Evolutionary conservation across 495 filamentous ascomycete genomes (phyloP), one percentile per base, ranked within the genome.

Genomic region (Aspergillus funiculosus): DNA sequence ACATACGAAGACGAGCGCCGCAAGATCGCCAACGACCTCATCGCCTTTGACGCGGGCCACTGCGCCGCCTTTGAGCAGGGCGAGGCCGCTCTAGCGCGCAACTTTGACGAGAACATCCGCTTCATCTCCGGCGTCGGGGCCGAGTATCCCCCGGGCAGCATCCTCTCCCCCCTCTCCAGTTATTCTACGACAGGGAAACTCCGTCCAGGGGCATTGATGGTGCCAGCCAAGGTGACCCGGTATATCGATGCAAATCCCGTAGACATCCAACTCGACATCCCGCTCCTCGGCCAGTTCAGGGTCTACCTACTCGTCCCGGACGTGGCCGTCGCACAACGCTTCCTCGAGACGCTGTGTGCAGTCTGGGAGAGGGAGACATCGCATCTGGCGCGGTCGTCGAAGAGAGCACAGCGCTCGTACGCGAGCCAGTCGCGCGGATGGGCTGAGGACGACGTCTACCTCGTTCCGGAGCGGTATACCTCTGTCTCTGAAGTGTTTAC

Each of bases 1-100:
- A 89, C 86, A 0, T 94, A 94, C 62, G 74, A 85, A 57, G 57
- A 69, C 7, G 87, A 94, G 62, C 79, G 87, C 21, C 77, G 78
- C 32, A 72, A 82, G 29, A 79, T 89, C 15, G 87, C 87, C 6
- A 69, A 83, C 48, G 80, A 84, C 27, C 74, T 94, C 0, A 75
- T 94, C 25, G 68, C 77, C 15, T 90, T 90, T 51, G 87, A 94
- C 61, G 46, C 47, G 0, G 62, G 69, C 45, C 77, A 81, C 44
- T 76, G 74, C 38, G 73, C 73, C 45, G 72, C 77, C 25, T 81
- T 83, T 44, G 70, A 75, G 7, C 69, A 69, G 3, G 78, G 77
- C 4, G 80, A 84, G 20, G 68, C 69, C 7, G 77, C 72, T 0
- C 64, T 83, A 0, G 73, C 79, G 0, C 70, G 75, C 53, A 83